phyloP scores from a whole-genome alignment of 345 rosid species.

The Garcia nutans region DNA sequence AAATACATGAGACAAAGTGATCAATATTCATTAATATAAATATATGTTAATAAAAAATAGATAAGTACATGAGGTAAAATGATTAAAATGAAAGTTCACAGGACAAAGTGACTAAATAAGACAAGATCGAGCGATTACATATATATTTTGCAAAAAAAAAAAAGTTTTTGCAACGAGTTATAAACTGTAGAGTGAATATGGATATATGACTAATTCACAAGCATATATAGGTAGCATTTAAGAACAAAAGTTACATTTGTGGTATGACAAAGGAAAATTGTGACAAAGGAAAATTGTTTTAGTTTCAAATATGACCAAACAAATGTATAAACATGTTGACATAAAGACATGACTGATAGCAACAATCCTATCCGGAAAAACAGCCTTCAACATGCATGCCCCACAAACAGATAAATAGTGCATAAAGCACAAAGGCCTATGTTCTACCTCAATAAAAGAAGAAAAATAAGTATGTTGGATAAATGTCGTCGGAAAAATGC shows the following conservation, averaged over 20 bases:
- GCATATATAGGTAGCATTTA: neutral
- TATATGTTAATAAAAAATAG: no score
- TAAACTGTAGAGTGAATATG: neutral
- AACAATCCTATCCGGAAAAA: slow-evolving; percentile 14
- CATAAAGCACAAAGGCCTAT: slow-evolving; percentile 10
- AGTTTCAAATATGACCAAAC: neutral
- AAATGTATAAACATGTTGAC: slow-evolving; percentile 10
- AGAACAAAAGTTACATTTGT: slow-evolving; percentile 23
- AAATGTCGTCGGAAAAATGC: neutral
- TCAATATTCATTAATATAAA: no score
- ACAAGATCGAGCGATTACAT: no score
- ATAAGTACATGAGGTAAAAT: no score
- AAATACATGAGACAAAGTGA: no score
- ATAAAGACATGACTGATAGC: neutral
- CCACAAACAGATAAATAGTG: slow-evolving; percentile 8
- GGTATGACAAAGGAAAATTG: neutral
- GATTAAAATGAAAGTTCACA: no score
- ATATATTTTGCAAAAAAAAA: no score
- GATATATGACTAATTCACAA: neutral
- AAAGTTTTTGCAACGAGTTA: neutral
- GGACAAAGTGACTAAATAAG: no score
- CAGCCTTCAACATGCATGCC: slow-evolving; percentile 4
- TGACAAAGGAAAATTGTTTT: neutral
- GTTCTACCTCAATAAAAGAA: slow-evolving; percentile 21
- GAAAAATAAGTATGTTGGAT: slow-evolving; percentile 1